A percentile compares a stretch with the other conserved stretches of the same genome.
Conservation (phyloP, 2,329 filamentous ascomycete species). For the Fusarium nygamai region DNA sequence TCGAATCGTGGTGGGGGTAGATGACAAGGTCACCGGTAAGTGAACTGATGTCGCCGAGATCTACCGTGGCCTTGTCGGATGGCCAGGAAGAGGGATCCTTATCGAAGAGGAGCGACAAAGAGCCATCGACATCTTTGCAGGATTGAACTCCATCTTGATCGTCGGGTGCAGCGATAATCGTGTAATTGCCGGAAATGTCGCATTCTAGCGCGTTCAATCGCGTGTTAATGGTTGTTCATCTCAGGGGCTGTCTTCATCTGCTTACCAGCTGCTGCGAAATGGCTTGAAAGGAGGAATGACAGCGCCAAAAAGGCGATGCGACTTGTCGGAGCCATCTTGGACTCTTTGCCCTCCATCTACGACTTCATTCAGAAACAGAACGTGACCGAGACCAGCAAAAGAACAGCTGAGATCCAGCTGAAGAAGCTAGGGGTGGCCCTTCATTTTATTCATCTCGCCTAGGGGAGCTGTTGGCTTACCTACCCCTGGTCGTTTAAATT, state of each 20-base stretch:
- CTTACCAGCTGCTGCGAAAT: conserved; percentile 39
- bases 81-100: conserved; percentile 38
- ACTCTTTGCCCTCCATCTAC: conserved; percentile 35
- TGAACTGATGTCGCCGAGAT: conserved; percentile 37
- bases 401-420: neutral
- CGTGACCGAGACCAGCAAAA: conserved; percentile 9
- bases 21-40: conserved; percentile 40
- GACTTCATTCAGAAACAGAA: conserved; percentile 12
- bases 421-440: conserved; percentile 1
- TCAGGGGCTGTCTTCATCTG: neutral
- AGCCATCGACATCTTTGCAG: conserved; percentile 41
- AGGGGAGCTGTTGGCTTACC: neutral
- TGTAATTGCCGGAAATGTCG: conserved; percentile 42
- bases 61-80: conserved; percentile 36
- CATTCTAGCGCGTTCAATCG: conserved; percentile 30
- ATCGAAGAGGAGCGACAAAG: conserved; percentile 42
- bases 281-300: conserved; percentile 36
- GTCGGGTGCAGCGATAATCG: conserved; percentile 39
- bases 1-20: conserved; percentile 37
- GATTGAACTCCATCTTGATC: conserved; percentile 33
- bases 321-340: conserved; percentile 38
- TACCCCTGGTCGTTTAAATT: conserved; percentile 28
- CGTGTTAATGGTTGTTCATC: neutral
- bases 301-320: conserved; percentile 40
- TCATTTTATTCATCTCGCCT: conserved; percentile 43